Base-by-base conservation (phyloP, 192 early-diverging fungal species). In the Ambispora gerdemannii region DNA sequence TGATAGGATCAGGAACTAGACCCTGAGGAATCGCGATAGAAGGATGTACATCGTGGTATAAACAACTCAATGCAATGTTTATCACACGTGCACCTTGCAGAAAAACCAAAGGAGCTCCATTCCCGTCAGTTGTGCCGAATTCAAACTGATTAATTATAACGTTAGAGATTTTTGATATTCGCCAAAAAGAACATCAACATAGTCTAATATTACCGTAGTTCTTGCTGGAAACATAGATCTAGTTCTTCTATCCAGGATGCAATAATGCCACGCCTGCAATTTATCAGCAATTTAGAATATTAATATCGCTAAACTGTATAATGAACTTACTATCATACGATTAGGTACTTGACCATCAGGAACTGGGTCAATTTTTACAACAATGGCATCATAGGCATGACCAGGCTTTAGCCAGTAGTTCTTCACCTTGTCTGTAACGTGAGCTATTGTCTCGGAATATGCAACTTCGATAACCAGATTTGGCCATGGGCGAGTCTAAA, bases 81-180 rank as follows among this genome's bases (percentile, higher is more conserved):
- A 68, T 55, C 6, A 55, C 27, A n/a, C 20, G 25, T 68, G 31
- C 19, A 36, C 51, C 66, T 68, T 68, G 66, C 32, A 55, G 3
- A 13, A 55, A 35, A 68, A 55, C 55, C 31, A 68, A 68, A 36
- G 13, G 33, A 50, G 17, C 33, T 36, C 66, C 66, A 22, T 28
- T 55, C 17, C 33, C 66, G 55, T 55, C 51, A 7, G 20, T 31
- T 55, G 51, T 68, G 8, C 51, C 33, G n/a, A 68, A 68, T 68
- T 68, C 66, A 68, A 68, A 68, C 66, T 68, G 55, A 68, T 68
- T 55, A 68, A 55, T 20, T 35, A 22, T 34, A 55, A 53, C 2
- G 55, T 68, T 68, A 68, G 30, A 67, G 50, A 67, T 67, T 67
- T 67, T 53, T 20, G 22, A 67, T 36, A 34, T 63, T 20, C 32